A percentile compares a stretch with the other conserved stretches of the same genome.
Evolutionary conservation across 2,329 filamentous ascomycete genomes (phyloP).

Genomic region (Lasiodiplodia hormozganensis): DNA sequence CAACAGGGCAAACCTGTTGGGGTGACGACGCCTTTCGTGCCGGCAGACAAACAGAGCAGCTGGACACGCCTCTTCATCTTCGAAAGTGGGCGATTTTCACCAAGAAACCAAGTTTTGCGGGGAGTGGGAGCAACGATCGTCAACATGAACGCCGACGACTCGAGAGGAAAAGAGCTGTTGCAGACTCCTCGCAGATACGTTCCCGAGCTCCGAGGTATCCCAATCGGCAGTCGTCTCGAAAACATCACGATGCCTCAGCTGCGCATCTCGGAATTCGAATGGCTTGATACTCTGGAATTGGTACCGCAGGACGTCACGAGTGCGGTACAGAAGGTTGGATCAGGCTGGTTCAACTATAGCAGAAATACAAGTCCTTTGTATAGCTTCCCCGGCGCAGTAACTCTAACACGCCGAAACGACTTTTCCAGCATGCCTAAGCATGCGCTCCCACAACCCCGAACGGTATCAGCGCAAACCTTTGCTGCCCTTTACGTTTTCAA

Average conservation of each 20-base stretch:
- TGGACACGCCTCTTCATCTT: background rate
- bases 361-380: background rate
- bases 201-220: background rate
- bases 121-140: background rate
- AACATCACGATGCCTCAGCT: background rate
- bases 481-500: background rate
- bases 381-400: background rate
- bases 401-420: background rate
- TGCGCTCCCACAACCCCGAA: background rate
- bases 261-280: background rate
- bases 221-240: background rate
- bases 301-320: background rate
- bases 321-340: background rate
- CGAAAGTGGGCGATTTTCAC: background rate
- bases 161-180: background rate
- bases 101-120: background rate
- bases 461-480: background rate
- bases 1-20: background rate
- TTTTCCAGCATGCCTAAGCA: background rate
- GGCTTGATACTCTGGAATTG: background rate
- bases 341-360: background rate
- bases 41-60: too few relatives aligned
- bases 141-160: background rate
- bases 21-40: background rate
- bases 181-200: background rate